A percentile compares a stretch with the other conserved stretches of the same genome.
Evolutionary conservation across 2,329 filamentous ascomycete species (phyloP).

Genomic region (Phyllosticta citriasiana): DNA sequence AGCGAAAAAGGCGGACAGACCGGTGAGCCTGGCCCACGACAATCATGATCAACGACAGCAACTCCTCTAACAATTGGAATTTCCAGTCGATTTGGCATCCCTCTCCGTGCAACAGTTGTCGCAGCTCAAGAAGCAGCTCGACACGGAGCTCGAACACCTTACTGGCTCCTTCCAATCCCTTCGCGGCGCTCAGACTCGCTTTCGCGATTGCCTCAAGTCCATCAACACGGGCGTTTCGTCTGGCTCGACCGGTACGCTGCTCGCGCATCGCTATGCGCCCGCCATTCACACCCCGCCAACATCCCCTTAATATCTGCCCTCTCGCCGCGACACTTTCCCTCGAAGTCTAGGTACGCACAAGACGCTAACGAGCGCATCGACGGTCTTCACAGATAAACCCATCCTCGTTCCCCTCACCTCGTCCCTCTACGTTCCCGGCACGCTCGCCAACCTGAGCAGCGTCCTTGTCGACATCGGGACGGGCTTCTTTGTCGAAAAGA

Average conservation of each 20-base stretch:
- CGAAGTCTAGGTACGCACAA: slow-evolving; percentile 21
- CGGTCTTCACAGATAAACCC: slow-evolving; percentile 37
- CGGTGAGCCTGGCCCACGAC: neutral
- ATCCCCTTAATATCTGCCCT: neutral
- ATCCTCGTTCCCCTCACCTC: slow-evolving; percentile 92
- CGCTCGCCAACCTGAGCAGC: slow-evolving; percentile 42
- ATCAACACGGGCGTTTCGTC: slow-evolving; percentile 51
- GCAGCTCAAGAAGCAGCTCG: slow-evolving; percentile 89
- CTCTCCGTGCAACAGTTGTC: slow-evolving; percentile 79
- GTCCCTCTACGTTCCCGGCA: slow-evolving; percentile 86
- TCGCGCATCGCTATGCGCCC: neutral
- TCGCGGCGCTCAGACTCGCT: slow-evolving; percentile 81
- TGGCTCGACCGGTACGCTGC: slow-evolving; percentile 16
- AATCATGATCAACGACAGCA: neutral
- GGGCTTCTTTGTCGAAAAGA: slow-evolving; percentile 90
- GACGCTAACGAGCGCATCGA: slow-evolving; percentile 2
- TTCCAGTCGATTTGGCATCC: slow-evolving; percentile 55
- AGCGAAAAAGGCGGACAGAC: slow-evolving; percentile 4
- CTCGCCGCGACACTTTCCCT: slow-evolving; percentile 11
- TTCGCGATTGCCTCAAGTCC: slow-evolving; percentile 76
- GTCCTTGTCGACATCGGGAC: slow-evolving; percentile 80
- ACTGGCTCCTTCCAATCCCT: slow-evolving; percentile 84
- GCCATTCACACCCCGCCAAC: neutral
- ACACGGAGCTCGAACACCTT: slow-evolving; percentile 91
- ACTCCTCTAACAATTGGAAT: neutral